phyloP scores from a whole-genome alignment of 192 early-diverging fungal genomes.

The Coemansia sp. region DNA sequence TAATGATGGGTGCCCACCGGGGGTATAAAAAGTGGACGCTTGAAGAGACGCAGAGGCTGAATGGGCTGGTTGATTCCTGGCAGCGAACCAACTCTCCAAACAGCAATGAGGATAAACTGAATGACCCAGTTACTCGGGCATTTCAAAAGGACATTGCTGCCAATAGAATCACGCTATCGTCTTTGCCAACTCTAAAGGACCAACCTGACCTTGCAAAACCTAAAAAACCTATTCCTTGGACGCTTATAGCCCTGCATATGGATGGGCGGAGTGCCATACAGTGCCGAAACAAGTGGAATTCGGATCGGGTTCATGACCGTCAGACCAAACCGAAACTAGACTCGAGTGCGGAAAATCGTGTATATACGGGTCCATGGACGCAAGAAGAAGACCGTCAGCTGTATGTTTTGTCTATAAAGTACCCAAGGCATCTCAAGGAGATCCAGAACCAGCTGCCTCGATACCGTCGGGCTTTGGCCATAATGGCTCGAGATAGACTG shows the following conservation, averaged over 20 bases:
- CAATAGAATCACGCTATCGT: too few relatives aligned
- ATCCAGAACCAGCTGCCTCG: slow-evolving; percentile 16
- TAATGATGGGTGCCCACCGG: background rate
- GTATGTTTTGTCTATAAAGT: slow-evolving; percentile 10
- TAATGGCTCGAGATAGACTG: slow-evolving; percentile 8
- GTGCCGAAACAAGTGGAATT: slow-evolving; percentile 21
- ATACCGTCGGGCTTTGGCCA: background rate
- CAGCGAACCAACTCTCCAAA: background rate
- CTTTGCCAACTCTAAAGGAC: too few relatives aligned
- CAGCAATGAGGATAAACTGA: background rate
- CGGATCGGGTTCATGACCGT: background rate
- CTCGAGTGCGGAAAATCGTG: too few relatives aligned
- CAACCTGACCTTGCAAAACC: too few relatives aligned
- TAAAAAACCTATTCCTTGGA: slow-evolving; percentile 12
- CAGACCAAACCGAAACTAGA: too few relatives aligned
- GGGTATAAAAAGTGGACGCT: slow-evolving; percentile 11
- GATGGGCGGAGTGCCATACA: slow-evolving; percentile 13
- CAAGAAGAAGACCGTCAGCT: slow-evolving; percentile 29
- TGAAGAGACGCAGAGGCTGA: slow-evolving; percentile 14
- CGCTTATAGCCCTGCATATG: slow-evolving; percentile 27
- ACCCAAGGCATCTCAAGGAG: slow-evolving; percentile 13
- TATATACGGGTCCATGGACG: slow-evolving; percentile 24
- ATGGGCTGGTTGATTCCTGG: slow-evolving; percentile 16
- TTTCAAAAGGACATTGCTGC: background rate
- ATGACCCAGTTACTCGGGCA: background rate